These are phyloP conservation scores for Gilbertella persicaria DNA, from an alignment of 371 early-diverging fungal species.

Conservation along the genomic window DNA sequence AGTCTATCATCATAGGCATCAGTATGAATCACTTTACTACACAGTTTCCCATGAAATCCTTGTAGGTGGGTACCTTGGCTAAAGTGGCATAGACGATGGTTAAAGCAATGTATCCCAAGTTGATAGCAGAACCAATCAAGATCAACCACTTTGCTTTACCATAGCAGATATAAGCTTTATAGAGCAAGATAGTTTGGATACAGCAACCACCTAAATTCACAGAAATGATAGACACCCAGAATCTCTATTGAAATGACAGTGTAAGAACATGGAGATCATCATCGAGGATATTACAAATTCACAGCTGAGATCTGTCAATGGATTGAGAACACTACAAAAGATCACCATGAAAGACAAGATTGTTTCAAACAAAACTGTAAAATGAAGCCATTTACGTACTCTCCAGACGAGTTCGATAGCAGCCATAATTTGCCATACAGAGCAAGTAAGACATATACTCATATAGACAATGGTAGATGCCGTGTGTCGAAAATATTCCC, in stretches of 20 bases:
- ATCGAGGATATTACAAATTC: slow-evolving; percentile 23
- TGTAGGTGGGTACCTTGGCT: slow-evolving; percentile 32
- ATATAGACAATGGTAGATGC: slow-evolving; percentile 37
- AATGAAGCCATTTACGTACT: slow-evolving; percentile 34
- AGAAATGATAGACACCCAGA: slow-evolving; percentile 48
- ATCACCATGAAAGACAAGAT: slow-evolving; percentile 34
- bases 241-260: slow-evolving; percentile 26
- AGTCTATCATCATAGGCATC: neutral
- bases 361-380: slow-evolving; percentile 33
- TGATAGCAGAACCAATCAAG: slow-evolving; percentile 38
- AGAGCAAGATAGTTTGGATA: slow-evolving; percentile 44
- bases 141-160: slow-evolving; percentile 33
- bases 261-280: neutral
- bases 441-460: slow-evolving; percentile 39
- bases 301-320: slow-evolving; percentile 31
- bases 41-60: slow-evolving; percentile 43
- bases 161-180: slow-evolving; percentile 51
- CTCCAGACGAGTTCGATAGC: slow-evolving; percentile 23
- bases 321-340: slow-evolving; percentile 35
- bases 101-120: slow-evolving; percentile 44
- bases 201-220: slow-evolving; percentile 45
- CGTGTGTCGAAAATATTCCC: slow-evolving; percentile 12
- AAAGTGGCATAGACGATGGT: slow-evolving; percentile 33
- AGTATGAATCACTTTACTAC: slow-evolving; percentile 22
- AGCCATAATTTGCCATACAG: slow-evolving; percentile 37